Base-by-base conservation (phyloP, 1,284 basidiomycete species). In the Ganoderma meredithae region DNA sequence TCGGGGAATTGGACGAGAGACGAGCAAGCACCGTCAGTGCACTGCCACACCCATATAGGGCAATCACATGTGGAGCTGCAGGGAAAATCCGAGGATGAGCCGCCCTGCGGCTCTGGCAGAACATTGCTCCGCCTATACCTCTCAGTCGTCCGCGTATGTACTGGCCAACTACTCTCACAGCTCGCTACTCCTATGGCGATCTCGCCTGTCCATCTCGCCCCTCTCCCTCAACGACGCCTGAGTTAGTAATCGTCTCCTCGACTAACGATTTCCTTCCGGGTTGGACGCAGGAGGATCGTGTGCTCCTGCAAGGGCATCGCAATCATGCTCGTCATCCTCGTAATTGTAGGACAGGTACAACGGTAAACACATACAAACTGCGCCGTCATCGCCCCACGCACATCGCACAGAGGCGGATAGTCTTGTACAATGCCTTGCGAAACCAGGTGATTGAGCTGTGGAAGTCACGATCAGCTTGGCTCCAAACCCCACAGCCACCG, bases 181-280 rank as follows among this genome's bases (percentile, higher is more conserved):
- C 25, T n/a, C 7, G 9, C 52, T 33, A 22, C 52, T 55, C 52
- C 52, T 33, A 7, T 55, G 27, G 27, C 1, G 15, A 33, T 55
- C 27, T 55, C 12, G 17, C 52, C 27, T 25, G 47, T 12, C 47
- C 47, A 25, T 49, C 47, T 49, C 22, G 36, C 47, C 47, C 47
- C 47, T 49, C 47, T 49, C 47, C 10, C n/a, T 22, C 44, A n/a
- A 22, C 31, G 1, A 55, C 52, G 15, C 22, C 53, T 5, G 6
- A 60, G 55, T 68, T 73, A 81, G 73, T 97, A 99, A 80, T 99
- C 97, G 71, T 95, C 93, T 40, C 97, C 97, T 73, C 96, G 87
- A 75, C 94, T 96, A 47, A 99, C 95, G 8, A 99, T 90, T 81
- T 99, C 98, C 78, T 98, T 98, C 75, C 92, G 91, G 2, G 95